Evolutionary conservation across 2,329 filamentous ascomycete genomes (phyloP), one percentile per base, ranked within the genome.

Genomic region (Alternaria panax): DNA sequence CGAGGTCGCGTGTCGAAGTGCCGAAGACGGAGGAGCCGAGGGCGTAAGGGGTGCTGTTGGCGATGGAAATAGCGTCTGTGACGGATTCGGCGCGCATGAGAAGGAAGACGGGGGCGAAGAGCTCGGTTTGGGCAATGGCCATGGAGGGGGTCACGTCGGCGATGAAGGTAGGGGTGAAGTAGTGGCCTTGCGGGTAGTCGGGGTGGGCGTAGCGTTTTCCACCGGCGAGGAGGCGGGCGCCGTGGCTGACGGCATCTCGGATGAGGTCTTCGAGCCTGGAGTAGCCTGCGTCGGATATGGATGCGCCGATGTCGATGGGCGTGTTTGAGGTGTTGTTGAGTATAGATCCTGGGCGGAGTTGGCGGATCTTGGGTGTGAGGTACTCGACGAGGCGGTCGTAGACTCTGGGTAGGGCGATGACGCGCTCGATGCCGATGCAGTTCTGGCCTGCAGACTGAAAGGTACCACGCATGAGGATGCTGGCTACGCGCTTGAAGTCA

Each of bases 401-500:
- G 51, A 92, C 84, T n/a, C 81, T 82, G 1, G 92, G 89, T 16
- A 91, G 85, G 24, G 90, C 92, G 68, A 98, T 89, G 73, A 98
- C 89, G 56, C 95, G 91, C 81, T 99, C 95, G 67, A 97, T 94
- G 55, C 95, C 95, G 74, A 99, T 94, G 80, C 95, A 99, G 81
- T 99, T 99, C 79, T 99, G 95, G 1, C 95, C 95, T 16, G 93
- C 90, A 51, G 93, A 93, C 79, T 99, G 95, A 80, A 98, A 99
- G 9, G 92, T 92, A 52, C 94, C 95, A 53, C 95, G 88, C 81
- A 99, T 89, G 63, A 98, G 86, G 64, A 96, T 90, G 63, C 93
- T 91, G 38, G 87, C 86, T 50, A 98, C 89, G 41, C 90, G 87
- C 5, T 86, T 80, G 59, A 98, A 83, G 70, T 86, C 82, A 51